Base-by-base conservation (phyloP, 306 rosid species). In the Sphenostylis stenocarpa region DNA sequence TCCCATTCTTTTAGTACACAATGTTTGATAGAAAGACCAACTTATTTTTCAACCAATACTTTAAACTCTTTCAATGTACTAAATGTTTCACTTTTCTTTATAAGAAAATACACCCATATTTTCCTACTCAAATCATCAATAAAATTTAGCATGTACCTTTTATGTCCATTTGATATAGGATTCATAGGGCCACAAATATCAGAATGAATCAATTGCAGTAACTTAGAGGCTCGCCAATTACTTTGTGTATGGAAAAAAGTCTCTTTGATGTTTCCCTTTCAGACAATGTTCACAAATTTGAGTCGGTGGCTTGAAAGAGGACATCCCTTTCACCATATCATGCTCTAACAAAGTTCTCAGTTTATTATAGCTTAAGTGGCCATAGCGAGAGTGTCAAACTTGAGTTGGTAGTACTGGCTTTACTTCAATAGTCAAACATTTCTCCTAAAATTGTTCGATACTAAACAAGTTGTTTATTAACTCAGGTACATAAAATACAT, bases 231-330 rank as follows among this genome's bases (percentile, higher is more conserved):
- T 28, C 31, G 3, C 31, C 31, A 28, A 28, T 28, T 28, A 3
- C 31, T 28, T 28, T 28, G 31, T 3, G n/a, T 28, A 10, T 45
- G 51, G 17, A 45, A 45, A 45, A 45, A 2, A 16, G 19, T 45
- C 51, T 45, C 4, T 15, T 45, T 45, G 8, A 45, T 45, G 17
- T 7, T 45, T 45, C 51, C 4, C 19, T 45, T 45, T 45, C 1
- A 45, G 19, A 45, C n/a, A 45, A 45, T 45, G 19, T 45, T 67
- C 72, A 67, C 55, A 67, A 23, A 67, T 55, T 43, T 67, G 55
- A 67, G 72, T 20, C 43, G 23, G 14, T 67, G 56, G 13, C 6
- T 67, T 67, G 26, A 67, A 23, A 8, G 15, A 23, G 57, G 73
- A 39, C 57, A 67, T 3, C 26, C 57, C 73, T 67, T 8, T 67